These are phyloP conservation scores for Fusarium falciforme DNA, from an alignment of 2,329 filamentous ascomycete species.

Conservation along the genomic window DNA sequence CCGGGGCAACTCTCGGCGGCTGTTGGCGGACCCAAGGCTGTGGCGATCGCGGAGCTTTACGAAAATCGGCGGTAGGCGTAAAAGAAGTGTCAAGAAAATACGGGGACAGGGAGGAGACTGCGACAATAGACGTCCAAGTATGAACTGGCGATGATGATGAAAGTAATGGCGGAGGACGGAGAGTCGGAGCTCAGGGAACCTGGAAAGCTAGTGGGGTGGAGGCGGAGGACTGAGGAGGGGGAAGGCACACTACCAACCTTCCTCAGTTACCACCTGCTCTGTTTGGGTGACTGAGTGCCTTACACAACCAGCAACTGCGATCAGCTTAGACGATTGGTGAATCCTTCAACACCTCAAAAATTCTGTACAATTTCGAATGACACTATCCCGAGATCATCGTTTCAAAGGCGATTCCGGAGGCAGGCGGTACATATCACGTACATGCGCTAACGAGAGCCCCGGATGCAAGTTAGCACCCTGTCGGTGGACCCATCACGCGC, in stretches of 20 bases:
- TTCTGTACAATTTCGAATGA: background rate
- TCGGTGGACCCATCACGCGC: background rate
- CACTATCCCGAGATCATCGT: conserved; percentile 8
- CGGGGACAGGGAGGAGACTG: background rate
- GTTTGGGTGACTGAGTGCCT: background rate
- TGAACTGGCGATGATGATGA: background rate
- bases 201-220: conserved; percentile 29
- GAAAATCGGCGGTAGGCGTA: background rate
- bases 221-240: conserved; percentile 22
- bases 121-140: background rate
- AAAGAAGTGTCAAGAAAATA: background rate
- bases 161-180: conserved; percentile 5
- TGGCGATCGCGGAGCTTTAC: background rate
- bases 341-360: background rate
- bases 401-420: background rate
- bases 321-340: background rate
- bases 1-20: background rate
- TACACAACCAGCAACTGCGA: background rate
- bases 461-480: background rate
- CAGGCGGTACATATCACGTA: conserved; percentile 6
- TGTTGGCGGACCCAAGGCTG: background rate
- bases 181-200: conserved; percentile 15
- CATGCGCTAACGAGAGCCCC: background rate
- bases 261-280: background rate
- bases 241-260: conserved; percentile 1